These are phyloP conservation scores for Leccinum olivaceopallidum DNA, from an alignment of 768 basidiomycete genomes.

Conservation along the genomic window DNA sequence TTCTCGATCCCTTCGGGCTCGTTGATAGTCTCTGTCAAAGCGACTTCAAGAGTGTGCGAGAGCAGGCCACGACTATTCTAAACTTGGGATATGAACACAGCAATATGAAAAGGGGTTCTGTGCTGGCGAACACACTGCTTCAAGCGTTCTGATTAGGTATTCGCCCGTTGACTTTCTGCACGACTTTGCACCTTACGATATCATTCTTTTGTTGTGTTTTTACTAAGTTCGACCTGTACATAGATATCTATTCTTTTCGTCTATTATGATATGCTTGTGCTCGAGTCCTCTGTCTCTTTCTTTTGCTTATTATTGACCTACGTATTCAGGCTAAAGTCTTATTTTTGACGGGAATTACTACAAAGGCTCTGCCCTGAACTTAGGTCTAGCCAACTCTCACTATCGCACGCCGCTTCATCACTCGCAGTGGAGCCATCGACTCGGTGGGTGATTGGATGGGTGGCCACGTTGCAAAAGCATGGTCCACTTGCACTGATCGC, in stretches of 20 bases:
- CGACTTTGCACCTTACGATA: constrained; percentile 25
- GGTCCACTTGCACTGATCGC: neutral
- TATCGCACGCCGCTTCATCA: neutral
- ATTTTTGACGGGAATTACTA: neutral
- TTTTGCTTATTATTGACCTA: neutral
- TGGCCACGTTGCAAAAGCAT: neutral
- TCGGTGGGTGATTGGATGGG: neutral
- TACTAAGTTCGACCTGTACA: constrained; percentile 30
- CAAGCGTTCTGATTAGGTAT: constrained; percentile 20
- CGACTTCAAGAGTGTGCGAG: constrained; percentile 23
- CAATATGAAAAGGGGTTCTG: constrained; percentile 19
- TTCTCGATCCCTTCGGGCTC: constrained; percentile 35
- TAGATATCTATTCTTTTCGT: constrained; percentile 30
- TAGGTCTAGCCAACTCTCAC: too few relatives aligned
- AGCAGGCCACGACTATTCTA: constrained; percentile 17
- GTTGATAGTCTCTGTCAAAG: constrained; percentile 23
- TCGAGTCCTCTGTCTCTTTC: neutral
- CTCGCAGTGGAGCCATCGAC: neutral
- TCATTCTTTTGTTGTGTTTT: constrained; percentile 19
- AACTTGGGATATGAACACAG: constrained; percentile 19
- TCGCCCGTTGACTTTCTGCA: constrained; percentile 21
- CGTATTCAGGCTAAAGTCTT: neutral
- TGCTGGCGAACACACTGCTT: constrained; percentile 16
- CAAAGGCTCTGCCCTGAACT: neutral
- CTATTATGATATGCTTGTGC: constrained; percentile 23